A percentile compares a stretch with the other conserved stretches of the same genome.
Conservation (phyloP, 345 rosid species). For the Euphorbia tirucalli region DNA sequence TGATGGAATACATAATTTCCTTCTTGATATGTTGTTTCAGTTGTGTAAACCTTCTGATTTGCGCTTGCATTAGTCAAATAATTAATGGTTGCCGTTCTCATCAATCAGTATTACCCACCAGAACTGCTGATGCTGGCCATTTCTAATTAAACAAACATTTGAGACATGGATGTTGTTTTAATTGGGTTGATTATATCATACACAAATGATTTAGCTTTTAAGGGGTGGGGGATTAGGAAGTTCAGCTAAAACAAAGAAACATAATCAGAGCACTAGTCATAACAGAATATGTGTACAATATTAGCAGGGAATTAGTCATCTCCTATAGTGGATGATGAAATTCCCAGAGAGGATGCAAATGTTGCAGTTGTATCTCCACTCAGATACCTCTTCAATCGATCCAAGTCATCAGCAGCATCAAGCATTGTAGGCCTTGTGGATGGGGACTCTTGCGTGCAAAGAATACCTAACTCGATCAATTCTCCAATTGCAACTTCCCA, state of each 20-base stretch:
- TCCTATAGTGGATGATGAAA: conserved; percentile 43
- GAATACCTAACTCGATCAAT: conserved; percentile 52
- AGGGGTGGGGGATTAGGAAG: no score
- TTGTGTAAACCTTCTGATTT: no score
- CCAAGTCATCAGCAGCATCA: conserved; percentile 55
- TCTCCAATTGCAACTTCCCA: conserved; percentile 49
- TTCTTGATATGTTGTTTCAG: no score
- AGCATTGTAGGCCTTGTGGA: conserved; percentile 58
- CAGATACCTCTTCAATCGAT: conserved; percentile 52
- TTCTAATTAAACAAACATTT: background rate
- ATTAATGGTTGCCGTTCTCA: no score
- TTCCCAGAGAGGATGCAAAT: conserved; percentile 51
- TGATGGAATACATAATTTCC: no score
- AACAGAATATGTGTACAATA: no score
- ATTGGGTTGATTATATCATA: background rate
- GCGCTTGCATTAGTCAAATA: no score
- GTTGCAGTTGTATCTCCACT: conserved; percentile 44
- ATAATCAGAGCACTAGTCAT: no score
- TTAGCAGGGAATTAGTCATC: conserved; percentile 40
- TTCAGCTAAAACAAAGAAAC: no score
- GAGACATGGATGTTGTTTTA: background rate
- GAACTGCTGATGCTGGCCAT: no score
- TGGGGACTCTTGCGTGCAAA: conserved; percentile 56
- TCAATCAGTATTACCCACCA: no score
- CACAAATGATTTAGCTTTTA: background rate